Base-by-base conservation (phyloP, 148 eudicot species). In the Cornus kousa region DNA sequence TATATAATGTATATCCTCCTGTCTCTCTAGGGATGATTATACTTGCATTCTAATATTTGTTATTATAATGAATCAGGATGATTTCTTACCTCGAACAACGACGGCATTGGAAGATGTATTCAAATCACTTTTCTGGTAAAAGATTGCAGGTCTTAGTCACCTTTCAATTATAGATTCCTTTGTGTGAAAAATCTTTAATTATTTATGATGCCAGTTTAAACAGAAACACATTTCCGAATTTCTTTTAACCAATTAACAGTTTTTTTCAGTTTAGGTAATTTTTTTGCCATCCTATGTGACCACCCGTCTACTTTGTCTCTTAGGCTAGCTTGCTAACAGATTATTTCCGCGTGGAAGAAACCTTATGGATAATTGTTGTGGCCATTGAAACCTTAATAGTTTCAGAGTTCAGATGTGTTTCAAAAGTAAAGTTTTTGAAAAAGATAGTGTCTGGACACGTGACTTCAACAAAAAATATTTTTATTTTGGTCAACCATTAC, bases 21-120 rank as follows among this genome's bases (percentile, higher is more conserved):
- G 50, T 65, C 3, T 69, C 17, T 13, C n/a, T 24, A 39, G 5
- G 43, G 17, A 33, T 65, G 20, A 69, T 50, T 73, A 67, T 73
- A 50, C 59, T 64, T 55, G 8, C 72, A 77, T 57, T 68, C 59
- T 57, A 59, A 55, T 43, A 48, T 66, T 0, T 67, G n/a, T 70
- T 73, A 22, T 37, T 23, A 24, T 33, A 67, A 70, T 80, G 69
- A 43, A 71, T 59, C 96, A 95, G 98, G 98, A 95, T 87, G 98
- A 95, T 87, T 95, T 95, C 89, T 87, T 95, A 82, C 98, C 98
- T 19, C 93, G 99, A 86, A 90, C 99, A 17, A 93, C 94, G 67
- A 91, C 89, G 67, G 93, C 90, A 24, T 85, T 92, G 84, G 94
- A 93, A 84, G 85, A 89, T 77, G 87, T 91, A 43, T 88, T 83